phyloP scores from a whole-genome alignment of 495 filamentous ascomycete species.

The Hyaloscypha finlandica region DNA sequence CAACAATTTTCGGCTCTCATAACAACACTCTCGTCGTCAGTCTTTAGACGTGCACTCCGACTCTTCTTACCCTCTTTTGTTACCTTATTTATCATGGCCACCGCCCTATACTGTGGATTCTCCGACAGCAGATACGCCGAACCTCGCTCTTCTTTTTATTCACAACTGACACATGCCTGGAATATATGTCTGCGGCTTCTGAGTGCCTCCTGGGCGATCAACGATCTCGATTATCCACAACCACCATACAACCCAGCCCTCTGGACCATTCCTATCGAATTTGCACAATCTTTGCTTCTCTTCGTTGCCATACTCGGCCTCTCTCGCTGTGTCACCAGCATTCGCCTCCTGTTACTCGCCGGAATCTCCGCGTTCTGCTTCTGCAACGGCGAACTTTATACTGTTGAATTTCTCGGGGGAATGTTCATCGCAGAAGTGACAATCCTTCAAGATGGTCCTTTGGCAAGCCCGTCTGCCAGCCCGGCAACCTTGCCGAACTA shows the following conservation, averaged over 20 bases:
- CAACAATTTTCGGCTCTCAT: constrained; percentile 42
- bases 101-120: constrained; percentile 54
- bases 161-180: constrained; percentile 33
- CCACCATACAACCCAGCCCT: constrained; percentile 62
- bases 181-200: constrained; percentile 52
- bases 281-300: constrained; percentile 63
- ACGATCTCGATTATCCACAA: constrained; percentile 50
- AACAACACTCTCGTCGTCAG: constrained; percentile 54
- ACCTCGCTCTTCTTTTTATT: constrained; percentile 13
- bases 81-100: constrained; percentile 56
- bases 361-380: constrained; percentile 56
- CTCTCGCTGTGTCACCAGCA: constrained; percentile 46
- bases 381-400: constrained; percentile 58
- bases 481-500: constrained; percentile 25
- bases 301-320: constrained; percentile 62
- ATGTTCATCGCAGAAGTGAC: constrained; percentile 62
- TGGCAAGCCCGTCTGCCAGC: constrained; percentile 9
- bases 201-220: constrained; percentile 47
- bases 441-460: constrained; percentile 43
- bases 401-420: constrained; percentile 60
- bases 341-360: constrained; percentile 49
- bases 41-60: constrained; percentile 64
- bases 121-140: constrained; percentile 43
- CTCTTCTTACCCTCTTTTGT: constrained; percentile 63
- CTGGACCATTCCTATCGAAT: constrained; percentile 76